Evolutionary conservation across 1,139 yeast genomes (phyloP).

Genomic region (Suhomyces bolitotheri): DNA sequence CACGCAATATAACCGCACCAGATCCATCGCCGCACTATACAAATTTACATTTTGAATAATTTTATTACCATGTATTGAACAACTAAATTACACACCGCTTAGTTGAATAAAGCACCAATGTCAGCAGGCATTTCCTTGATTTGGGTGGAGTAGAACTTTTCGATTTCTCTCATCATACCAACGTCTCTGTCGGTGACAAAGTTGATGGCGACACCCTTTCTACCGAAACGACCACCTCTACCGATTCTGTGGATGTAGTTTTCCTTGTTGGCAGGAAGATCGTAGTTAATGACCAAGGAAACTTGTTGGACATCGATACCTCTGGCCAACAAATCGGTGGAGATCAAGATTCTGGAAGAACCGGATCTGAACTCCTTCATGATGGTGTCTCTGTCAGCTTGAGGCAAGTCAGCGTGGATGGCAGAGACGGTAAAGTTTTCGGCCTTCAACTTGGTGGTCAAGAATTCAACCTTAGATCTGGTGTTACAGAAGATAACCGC

Average conservation of each 20-base stretch:
- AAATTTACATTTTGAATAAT: too few relatives aligned
- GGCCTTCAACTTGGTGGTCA: slow-evolving; percentile 82
- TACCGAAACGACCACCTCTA: slow-evolving; percentile 99
- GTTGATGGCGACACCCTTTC: slow-evolving; percentile 99
- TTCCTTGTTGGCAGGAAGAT: slow-evolving; percentile 95
- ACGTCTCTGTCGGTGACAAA: slow-evolving; percentile 91
- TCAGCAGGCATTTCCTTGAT: slow-evolving; percentile 98
- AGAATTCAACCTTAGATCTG: slow-evolving; percentile 93
- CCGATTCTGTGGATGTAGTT: slow-evolving; percentile 99
- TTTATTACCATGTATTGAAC: slow-evolving; percentile 5
- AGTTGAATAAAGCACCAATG: slow-evolving; percentile 77
- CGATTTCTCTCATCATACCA: slow-evolving; percentile 94
- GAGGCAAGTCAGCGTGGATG: slow-evolving; percentile 97
- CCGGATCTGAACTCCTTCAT: slow-evolving; percentile 99
- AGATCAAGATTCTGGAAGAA: slow-evolving; percentile 92
- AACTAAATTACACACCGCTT: slow-evolving; percentile 18
- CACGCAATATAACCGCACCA: too few relatives aligned
- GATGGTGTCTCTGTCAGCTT: slow-evolving; percentile 94
- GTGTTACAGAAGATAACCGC: slow-evolving; percentile 99
- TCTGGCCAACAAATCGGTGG: slow-evolving; percentile 98
- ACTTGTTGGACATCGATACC: slow-evolving; percentile 99
- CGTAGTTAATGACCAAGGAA: slow-evolving; percentile 96
- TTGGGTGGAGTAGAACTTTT: slow-evolving; percentile 97
- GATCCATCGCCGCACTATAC: too few relatives aligned
- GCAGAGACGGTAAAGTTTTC: slow-evolving; percentile 94